phyloP scores from a whole-genome alignment of 495 filamentous ascomycete species.

The Talaromyces thailandensis region DNA sequence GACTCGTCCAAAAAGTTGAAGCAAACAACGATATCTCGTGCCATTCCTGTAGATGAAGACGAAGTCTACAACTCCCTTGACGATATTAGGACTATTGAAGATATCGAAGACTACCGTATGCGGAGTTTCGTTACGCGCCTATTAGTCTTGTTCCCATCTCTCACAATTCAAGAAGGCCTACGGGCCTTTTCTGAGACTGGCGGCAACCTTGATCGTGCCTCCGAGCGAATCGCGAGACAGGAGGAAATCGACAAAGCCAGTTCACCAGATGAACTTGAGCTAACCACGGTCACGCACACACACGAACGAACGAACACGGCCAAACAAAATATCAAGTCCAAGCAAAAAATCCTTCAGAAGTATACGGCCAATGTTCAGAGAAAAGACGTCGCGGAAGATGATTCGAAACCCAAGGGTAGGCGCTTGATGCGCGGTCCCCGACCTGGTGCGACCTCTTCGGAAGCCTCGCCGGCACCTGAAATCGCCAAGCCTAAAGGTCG shows the following conservation, averaged over 20 bases:
- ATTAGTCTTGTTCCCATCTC: slow-evolving; percentile 39
- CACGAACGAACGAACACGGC: slow-evolving; percentile 17
- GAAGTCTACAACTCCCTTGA: background rate
- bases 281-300: slow-evolving; percentile 13
- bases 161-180: slow-evolving; percentile 39
- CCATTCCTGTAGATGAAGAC: slow-evolving; percentile 34
- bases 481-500: slow-evolving; percentile 35
- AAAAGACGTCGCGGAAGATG: slow-evolving; percentile 9
- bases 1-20: slow-evolving; percentile 29
- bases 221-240: slow-evolving; percentile 34
- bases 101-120: slow-evolving; percentile 45
- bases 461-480: slow-evolving; percentile 17
- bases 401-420: slow-evolving; percentile 20
- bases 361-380: slow-evolving; percentile 15
- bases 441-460: slow-evolving; percentile 10
- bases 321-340: slow-evolving; percentile 54
- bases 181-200: slow-evolving; percentile 42
- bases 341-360: slow-evolving; percentile 51
- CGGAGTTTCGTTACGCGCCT: slow-evolving; percentile 49
- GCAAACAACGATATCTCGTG: slow-evolving; percentile 48
- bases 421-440: slow-evolving; percentile 34
- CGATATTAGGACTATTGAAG: slow-evolving; percentile 27
- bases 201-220: slow-evolving; percentile 52
- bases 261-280: slow-evolving; percentile 39
- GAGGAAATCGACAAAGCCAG: slow-evolving; percentile 11